A percentile compares a stretch with the other conserved stretches of the same genome.
Conservation (phyloP, 192 early-diverging fungal genomes). For the Chytriomyces sp. region DNA sequence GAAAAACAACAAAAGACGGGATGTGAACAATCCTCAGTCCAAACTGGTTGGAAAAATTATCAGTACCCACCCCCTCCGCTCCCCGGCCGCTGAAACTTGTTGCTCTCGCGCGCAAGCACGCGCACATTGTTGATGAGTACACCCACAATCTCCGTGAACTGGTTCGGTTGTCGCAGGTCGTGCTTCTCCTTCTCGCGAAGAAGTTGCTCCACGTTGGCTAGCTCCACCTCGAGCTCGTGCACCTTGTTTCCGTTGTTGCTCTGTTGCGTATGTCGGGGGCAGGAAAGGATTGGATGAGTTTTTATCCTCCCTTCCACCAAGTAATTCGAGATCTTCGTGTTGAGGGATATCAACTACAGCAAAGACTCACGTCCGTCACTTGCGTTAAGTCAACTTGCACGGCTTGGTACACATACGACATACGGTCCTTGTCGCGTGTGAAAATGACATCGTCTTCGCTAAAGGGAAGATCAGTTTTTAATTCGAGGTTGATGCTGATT, state of each 20-base stretch:
- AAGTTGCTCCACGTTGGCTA: conserved; percentile 59
- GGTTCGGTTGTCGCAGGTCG: conserved; percentile 59
- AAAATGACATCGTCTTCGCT: conserved; percentile 41
- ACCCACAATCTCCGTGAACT: conserved; percentile 71
- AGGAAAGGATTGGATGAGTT: not conserved
- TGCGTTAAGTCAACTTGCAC: conserved; percentile 89
- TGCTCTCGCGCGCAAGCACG: conserved; percentile 45
- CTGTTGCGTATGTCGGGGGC: not conserved
- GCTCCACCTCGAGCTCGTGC: conserved; percentile 87
- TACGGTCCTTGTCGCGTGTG: conserved; percentile 83
- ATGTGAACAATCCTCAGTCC: too few species aligned
- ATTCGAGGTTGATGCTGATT: conserved; percentile 82
- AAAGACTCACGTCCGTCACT: conserved; percentile 57
- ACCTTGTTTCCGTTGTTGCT: conserved; percentile 47
- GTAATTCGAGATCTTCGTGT: conserved; percentile 11
- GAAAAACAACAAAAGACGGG: too few species aligned
- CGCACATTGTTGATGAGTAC: conserved; percentile 80
- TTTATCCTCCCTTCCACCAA: not conserved
- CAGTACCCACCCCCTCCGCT: too few species aligned
- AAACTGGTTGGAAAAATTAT: too few species aligned
- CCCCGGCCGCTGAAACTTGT: conserved; percentile 26
- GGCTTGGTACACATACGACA: conserved; percentile 83
- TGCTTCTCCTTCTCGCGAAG: conserved; percentile 65
- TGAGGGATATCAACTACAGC: conserved; percentile 13
- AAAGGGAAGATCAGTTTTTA: conserved; percentile 46